Base-by-base conservation (phyloP, 2,329 filamentous ascomycete genomes). In the Zymoseptoria tritici region DNA sequence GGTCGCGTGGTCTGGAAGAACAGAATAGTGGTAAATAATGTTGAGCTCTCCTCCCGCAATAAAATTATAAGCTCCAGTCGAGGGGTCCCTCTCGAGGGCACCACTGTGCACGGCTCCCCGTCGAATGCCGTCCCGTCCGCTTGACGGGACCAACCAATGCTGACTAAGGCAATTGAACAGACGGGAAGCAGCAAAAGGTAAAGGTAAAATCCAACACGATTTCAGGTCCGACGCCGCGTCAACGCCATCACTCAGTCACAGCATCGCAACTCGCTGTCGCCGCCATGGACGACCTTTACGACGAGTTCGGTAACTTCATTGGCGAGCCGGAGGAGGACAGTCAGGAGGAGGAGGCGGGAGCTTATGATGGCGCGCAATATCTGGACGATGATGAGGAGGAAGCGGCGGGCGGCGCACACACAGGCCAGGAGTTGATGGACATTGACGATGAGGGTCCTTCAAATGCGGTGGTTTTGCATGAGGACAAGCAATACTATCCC, bases 281-380 rank as follows among this genome's bases (percentile, higher is more conserved):
- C 72, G 78, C 70, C 70, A 94, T 96, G 91, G 92, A 97, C 80
- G 92, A 97, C 77, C 86, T 97, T 69, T 97, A 97, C 75, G 93
- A 97, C 79, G 93, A 97, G 90, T 97, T 97, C 79, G 93, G 93
- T 72, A 97, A 97, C 80, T 97, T 94, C 78, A 96, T 97, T 73
- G 94, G 94, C 72, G 94, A 97, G 77, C 90, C 90, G 71, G 88
- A 86, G 74, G 88, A 88, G 74, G 94, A 90, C 59, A 92, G 96
- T 72, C 88, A 89, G 72, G 93, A 92, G 71, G 93, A 90, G 69
- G 85, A 91, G 73, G 84, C 85, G 71, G 84, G 86, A 68, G 87
- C 89, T 74, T 85, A 85, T 60, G 84, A 84, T 72, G 87, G 89
- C 70, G 91, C 93, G 71, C 85, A 87, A 70, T 96, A 96, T 75